Evolutionary conservation across 1,284 basidiomycete species (phyloP), one percentile per base, ranked within the genome.

Genomic region (Apiotrichum sp.): DNA sequence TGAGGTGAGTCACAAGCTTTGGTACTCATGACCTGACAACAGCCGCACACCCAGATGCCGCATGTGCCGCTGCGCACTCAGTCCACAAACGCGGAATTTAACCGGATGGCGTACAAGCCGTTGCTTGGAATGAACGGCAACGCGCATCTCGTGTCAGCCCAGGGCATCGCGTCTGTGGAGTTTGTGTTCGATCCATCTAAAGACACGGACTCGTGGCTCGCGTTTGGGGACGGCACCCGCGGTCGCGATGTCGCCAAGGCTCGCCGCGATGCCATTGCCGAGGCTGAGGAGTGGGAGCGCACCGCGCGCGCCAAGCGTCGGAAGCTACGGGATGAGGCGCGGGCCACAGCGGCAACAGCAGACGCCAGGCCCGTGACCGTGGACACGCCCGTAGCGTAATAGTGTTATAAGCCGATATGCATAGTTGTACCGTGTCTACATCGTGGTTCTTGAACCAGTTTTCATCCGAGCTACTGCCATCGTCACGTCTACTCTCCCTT

Each of bases 1-100:
- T 57, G 72, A 74, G 65, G 69, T 72, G 57, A 58, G 71, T 62
- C n/a, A 5, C 5, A 35, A 11, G 6, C 36, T 2, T 29, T 41
- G 11, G 35, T 3, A 22, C 10, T 14, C 9, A 14, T 29, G 8
- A 10, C 8, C 45, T 47, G 16, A 47, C 45, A 16, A n/a, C 52
- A 73, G 71, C 72, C 72, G n/a, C 71, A 74, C 49, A 74, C 74
- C 7, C 71, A 74, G 31, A 66, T 68, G 55, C 72, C 71, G 7
- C 70, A 74, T 61, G 66, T 78, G 2, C 74, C 73, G 3, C 58
- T 61, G 22, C 52, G 54, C 39, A 75, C 73, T 2, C 76, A 78
- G 56, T 71, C 75, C 0, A 62, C 63, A 0, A 14, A 36, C 0
- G 60, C 70, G 0, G 46, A 47, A 11, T 16, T 62, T 29, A 47